A percentile compares a stretch with the other conserved stretches of the same genome.
phyloP scores from a whole-genome alignment of 441 rosid genomes.

The Sinapis alba region DNA sequence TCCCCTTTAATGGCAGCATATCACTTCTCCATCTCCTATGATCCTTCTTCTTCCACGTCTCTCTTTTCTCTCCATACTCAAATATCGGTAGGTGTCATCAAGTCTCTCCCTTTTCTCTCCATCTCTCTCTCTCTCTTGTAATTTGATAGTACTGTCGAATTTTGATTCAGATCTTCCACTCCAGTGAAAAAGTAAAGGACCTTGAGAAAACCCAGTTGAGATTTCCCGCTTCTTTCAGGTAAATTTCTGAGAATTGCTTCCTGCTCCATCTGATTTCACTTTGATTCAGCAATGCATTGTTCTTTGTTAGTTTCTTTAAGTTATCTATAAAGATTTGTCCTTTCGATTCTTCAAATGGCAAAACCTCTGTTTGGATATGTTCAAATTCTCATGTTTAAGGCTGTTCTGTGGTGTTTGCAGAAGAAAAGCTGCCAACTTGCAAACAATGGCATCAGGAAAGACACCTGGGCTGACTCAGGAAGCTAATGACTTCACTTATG shows the following conservation, averaged over 20 bases:
- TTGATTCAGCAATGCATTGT: too few relatives aligned
- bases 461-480: constrained; percentile 35
- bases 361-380: background rate
- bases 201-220: constrained; percentile 17
- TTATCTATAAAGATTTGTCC: too few relatives aligned
- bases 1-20: constrained; percentile 34
- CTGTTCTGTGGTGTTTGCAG: constrained; percentile 20
- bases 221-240: constrained; percentile 28
- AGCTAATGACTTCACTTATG: constrained; percentile 21
- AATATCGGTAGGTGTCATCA: constrained; percentile 10
- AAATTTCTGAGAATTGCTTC: background rate
- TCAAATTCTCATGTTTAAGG: background rate
- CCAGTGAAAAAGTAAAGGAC: constrained; percentile 11
- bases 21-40: constrained; percentile 20
- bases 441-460: constrained; percentile 36
- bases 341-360: background rate
- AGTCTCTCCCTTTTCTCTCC: background rate
- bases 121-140: background rate
- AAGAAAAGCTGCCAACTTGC: constrained; percentile 27
- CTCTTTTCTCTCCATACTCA: constrained; percentile 21
- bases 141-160: background rate
- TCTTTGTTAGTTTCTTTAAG: too few relatives aligned
- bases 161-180: constrained; percentile 34
- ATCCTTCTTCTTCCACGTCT: constrained; percentile 28
- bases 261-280: background rate